A percentile compares a stretch with the other conserved stretches of the same genome.
Evolutionary conservation across 2,329 filamentous ascomycete genomes (phyloP).

Genomic region (Colletotrichum brevisporum): DNA sequence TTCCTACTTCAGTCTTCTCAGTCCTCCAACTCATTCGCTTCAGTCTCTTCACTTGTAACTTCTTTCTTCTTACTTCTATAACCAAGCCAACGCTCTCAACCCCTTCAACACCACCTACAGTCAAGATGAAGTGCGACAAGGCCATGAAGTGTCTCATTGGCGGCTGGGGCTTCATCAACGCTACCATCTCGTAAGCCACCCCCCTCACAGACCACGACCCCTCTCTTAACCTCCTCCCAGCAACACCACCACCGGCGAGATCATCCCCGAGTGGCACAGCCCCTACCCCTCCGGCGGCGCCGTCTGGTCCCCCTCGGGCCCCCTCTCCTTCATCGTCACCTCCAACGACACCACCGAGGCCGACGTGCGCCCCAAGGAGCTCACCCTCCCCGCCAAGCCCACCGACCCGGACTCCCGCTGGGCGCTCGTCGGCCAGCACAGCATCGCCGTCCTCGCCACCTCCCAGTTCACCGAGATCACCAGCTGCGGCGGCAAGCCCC

Average conservation of each 20-base stretch:
- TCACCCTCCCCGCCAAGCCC: constrained; percentile 17
- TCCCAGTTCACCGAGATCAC: constrained; percentile 18
- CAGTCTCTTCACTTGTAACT: too few relatives aligned
- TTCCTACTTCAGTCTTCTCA: too few relatives aligned
- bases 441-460: constrained; percentile 9
- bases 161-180: constrained; percentile 29
- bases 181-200: constrained; percentile 8
- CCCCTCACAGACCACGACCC: neutral
- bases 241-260: constrained; percentile 7
- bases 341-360: constrained; percentile 33
- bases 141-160: constrained; percentile 21
- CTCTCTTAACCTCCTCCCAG: neutral
- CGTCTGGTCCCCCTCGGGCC: constrained; percentile 13
- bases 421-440: constrained; percentile 30
- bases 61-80: too few relatives aligned
- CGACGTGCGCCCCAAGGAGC: constrained; percentile 14
- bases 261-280: constrained; percentile 36
- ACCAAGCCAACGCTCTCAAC: neutral
- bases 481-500: neutral
- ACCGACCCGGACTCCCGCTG: constrained; percentile 15
- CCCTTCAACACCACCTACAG: neutral
- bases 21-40: too few relatives aligned
- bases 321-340: constrained; percentile 26
- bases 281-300: constrained; percentile 24
- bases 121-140: constrained; percentile 26